Conservation (phyloP, 495 filamentous ascomycete species). For the Aspergillus saccharolyticus region DNA sequence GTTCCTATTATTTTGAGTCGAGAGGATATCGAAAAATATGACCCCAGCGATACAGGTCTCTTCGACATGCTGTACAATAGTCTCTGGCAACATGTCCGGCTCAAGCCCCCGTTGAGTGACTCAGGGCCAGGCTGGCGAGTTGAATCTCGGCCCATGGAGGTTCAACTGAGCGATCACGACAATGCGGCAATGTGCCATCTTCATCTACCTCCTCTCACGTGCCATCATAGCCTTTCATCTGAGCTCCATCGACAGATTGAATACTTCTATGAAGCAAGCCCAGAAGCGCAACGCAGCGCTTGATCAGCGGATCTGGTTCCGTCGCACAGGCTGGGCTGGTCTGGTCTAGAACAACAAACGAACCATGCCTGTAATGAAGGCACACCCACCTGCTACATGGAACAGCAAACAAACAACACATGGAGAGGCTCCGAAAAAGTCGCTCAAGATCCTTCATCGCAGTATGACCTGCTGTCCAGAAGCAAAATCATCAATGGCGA, state of each 20-base stretch:
- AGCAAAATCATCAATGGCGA: slow-evolving; percentile 80
- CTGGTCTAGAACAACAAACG: slow-evolving; percentile 60
- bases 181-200: slow-evolving; percentile 86
- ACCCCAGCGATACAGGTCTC: slow-evolving; percentile 71
- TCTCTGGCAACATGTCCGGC: slow-evolving; percentile 93
- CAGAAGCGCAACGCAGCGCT: slow-evolving; percentile 75
- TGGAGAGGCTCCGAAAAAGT: neutral
- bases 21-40: slow-evolving; percentile 71
- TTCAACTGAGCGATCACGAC: slow-evolving; percentile 88
- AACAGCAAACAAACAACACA: neutral
- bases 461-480: slow-evolving; percentile 59
- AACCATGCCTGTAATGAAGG: slow-evolving; percentile 30
- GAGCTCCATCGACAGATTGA: slow-evolving; percentile 63
- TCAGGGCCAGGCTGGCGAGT: slow-evolving; percentile 80
- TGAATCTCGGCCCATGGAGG: slow-evolving; percentile 90
- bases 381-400: neutral
- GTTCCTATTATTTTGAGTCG: slow-evolving; percentile 83
- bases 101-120: slow-evolving; percentile 75
- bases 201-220: slow-evolving; percentile 80
- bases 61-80: slow-evolving; percentile 88
- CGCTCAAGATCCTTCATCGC: neutral
- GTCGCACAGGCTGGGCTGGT: slow-evolving; percentile 27
- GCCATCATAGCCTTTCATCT: slow-evolving; percentile 78
- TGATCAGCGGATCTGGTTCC: slow-evolving; percentile 71
- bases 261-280: slow-evolving; percentile 85